Conservation (phyloP, 129 eudicot genomes). For the Lactuca saligna region DNA sequence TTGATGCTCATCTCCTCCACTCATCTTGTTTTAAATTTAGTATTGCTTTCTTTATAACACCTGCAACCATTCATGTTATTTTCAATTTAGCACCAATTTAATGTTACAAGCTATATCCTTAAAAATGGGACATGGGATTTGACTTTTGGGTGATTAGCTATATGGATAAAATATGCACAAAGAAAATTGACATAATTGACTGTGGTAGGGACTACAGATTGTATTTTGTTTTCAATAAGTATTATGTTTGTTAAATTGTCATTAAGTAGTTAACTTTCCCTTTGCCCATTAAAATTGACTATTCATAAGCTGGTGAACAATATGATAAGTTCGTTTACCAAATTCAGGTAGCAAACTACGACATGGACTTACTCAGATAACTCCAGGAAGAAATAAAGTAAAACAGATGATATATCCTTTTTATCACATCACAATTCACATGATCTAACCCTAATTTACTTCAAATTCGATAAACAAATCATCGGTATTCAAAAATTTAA, state of each 20-base stretch:
- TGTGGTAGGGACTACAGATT: no score
- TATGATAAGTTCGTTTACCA: neutral
- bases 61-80: conserved; percentile 43
- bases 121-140: no score
- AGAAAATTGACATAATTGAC: no score
- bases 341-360: conserved; percentile 1
- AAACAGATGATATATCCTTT: neutral
- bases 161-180: no score
- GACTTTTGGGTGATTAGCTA: no score
- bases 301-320: neutral
- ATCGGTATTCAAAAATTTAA: neutral
- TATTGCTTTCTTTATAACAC: neutral
- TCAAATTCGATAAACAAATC: neutral
- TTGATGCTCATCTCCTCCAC: conserved; percentile 41
- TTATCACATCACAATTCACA: neutral
- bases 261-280: no score
- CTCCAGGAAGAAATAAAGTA: neutral
- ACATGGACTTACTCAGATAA: neutral
- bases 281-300: no score
- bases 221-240: no score
- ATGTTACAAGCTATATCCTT: no score
- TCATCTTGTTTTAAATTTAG: conserved; percentile 46
- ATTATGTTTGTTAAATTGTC: no score
- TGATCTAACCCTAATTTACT: conserved; percentile 8
- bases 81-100: conserved; percentile 14